These are phyloP conservation scores for Hypoxylon sp. DNA, from an alignment of 2,329 filamentous ascomycete species.

Conservation along the genomic window DNA sequence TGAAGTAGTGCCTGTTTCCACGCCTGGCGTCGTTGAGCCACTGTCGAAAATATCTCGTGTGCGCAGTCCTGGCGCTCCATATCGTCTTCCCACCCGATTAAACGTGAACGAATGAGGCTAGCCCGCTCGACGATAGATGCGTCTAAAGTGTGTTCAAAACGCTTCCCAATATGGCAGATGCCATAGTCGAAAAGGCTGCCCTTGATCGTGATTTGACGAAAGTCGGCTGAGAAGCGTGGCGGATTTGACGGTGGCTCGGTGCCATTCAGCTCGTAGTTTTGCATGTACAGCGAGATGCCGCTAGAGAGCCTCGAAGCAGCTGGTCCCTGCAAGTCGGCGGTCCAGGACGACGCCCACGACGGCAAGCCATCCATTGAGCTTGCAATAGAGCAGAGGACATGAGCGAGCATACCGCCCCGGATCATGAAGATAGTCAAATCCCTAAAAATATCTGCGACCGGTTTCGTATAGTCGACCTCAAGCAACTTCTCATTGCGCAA, in stretches of 20 bases:
- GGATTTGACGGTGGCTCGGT: constrained; percentile 2
- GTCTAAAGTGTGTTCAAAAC: neutral
- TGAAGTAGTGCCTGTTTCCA: constrained; percentile 29
- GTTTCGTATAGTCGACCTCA: constrained; percentile 30
- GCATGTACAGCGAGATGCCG: constrained; percentile 21
- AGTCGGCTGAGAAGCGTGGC: constrained; percentile 18
- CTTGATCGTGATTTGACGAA: constrained; percentile 18
- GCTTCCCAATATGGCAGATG: constrained; percentile 16
- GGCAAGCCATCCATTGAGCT: constrained; percentile 22
- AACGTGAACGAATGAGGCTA: neutral
- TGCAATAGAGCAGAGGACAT: constrained; percentile 20
- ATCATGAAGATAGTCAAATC: constrained; percentile 28
- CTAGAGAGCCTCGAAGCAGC: constrained; percentile 23
- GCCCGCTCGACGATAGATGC: neutral
- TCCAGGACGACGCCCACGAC: constrained; percentile 29
- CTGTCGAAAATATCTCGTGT: constrained; percentile 16
- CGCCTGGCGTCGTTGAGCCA: constrained; percentile 14
- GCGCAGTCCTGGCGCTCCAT: constrained; percentile 24
- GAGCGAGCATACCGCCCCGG: constrained; percentile 18
- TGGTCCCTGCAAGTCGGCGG: constrained; percentile 10
- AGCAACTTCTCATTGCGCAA: constrained; percentile 17
- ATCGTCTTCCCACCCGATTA: constrained; percentile 27
- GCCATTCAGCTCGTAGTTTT: constrained; percentile 10
- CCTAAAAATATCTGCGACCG: constrained; percentile 22
- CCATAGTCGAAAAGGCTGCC: constrained; percentile 15